A percentile compares a stretch with the other conserved stretches of the same genome.
These are phyloP conservation scores for Parathielavia hyrcaniae DNA, from an alignment of 495 filamentous ascomycete genomes.

Conservation along the genomic window DNA sequence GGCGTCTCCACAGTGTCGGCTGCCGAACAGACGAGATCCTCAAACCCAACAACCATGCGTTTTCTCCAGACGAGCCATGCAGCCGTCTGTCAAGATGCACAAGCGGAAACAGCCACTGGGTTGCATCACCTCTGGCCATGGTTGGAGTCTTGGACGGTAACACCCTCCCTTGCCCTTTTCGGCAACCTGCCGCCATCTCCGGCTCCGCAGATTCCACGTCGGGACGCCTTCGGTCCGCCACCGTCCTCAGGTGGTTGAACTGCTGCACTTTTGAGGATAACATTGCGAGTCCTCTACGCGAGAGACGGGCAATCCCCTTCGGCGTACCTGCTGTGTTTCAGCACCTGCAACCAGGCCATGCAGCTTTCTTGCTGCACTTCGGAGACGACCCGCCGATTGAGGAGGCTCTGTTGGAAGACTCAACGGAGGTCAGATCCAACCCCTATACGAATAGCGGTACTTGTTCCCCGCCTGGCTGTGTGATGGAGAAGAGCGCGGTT, in stretches of 20 bases:
- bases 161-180: slow-evolving; percentile 13
- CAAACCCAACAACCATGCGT: slow-evolving; percentile 11
- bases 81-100: slow-evolving; percentile 21
- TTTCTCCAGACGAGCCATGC: slow-evolving; percentile 20
- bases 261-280: not conserved
- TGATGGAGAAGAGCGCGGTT: slow-evolving; percentile 27
- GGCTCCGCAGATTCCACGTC: slow-evolving; percentile 11
- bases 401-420: slow-evolving; percentile 18
- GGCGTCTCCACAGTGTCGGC: not conserved
- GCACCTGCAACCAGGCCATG: slow-evolving; percentile 17
- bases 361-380: slow-evolving; percentile 6
- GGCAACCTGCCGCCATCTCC: slow-evolving; percentile 12
- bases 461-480: slow-evolving; percentile 7
- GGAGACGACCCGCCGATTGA: slow-evolving; percentile 18
- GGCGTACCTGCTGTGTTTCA: slow-evolving; percentile 23
- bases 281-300: not conserved
- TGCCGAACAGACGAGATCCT: slow-evolving; percentile 11
- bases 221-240: not conserved
- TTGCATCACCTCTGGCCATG: slow-evolving; percentile 21
- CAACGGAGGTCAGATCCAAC: slow-evolving; percentile 22
- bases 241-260: not conserved
- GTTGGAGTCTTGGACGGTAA: slow-evolving; percentile 11
- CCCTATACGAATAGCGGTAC: not conserved
- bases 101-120: slow-evolving; percentile 25
- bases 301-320: no score